These are phyloP conservation scores for Dioszegia aurantiaca DNA, from an alignment of 768 basidiomycete genomes.

Conservation along the genomic window DNA sequence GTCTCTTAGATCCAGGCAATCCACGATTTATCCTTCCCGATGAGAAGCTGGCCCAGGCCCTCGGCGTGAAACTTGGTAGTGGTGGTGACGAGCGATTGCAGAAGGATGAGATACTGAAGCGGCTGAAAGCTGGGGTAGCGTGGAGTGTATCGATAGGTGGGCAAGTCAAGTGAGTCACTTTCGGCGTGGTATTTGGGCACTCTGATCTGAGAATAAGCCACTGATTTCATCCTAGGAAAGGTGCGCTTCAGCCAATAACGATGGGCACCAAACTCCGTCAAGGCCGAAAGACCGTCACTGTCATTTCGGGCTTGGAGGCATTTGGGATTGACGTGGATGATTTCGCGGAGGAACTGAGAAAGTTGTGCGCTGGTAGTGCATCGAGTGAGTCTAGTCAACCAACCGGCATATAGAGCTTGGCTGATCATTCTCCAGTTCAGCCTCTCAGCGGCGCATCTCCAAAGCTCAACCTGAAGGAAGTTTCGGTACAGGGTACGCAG, in stretches of 20 bases:
- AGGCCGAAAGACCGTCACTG: constrained; percentile 71
- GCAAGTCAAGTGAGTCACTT: constrained; percentile 49
- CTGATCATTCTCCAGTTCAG: constrained; percentile 25
- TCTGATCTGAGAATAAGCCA: neutral
- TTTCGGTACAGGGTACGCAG: constrained; percentile 84
- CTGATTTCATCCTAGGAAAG: constrained; percentile 65
- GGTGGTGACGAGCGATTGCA: constrained; percentile 51
- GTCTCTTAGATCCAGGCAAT: constrained; percentile 65
- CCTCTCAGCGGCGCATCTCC: constrained; percentile 41
- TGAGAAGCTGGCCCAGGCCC: constrained; percentile 49
- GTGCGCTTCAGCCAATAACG: constrained; percentile 66
- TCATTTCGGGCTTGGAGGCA: constrained; percentile 75
- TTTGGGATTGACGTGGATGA: constrained; percentile 68
- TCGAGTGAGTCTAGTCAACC: constrained; percentile 58
- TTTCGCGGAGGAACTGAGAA: constrained; percentile 74
- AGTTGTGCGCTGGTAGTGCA: constrained; percentile 73
- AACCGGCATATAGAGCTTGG: neutral
- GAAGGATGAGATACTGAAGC: constrained; percentile 51
- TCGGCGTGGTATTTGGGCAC: neutral
- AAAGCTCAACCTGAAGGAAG: constrained; percentile 58
- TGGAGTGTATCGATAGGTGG: constrained; percentile 51
- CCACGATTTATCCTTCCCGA: constrained; percentile 72
- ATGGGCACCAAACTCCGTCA: constrained; percentile 71
- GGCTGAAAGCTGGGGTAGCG: constrained; percentile 39
- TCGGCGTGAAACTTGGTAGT: constrained; percentile 46